Evolutionary conservation across 2,329 filamentous ascomycete species (phyloP).

Genomic region (Geosmithia morbida): DNA sequence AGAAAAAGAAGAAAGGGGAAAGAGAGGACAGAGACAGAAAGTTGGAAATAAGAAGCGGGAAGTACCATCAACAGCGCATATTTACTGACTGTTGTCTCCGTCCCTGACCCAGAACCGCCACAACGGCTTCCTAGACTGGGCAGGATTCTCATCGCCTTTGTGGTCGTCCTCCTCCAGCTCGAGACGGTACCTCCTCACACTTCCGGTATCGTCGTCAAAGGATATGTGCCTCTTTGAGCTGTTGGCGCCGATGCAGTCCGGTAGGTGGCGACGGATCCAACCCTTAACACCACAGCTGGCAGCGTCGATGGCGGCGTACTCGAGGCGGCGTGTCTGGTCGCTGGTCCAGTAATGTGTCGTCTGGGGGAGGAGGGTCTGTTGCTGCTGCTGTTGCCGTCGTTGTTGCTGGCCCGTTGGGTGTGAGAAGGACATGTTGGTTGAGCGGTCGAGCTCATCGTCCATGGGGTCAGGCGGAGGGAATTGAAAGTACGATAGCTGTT

Average conservation of each 20-base stretch:
- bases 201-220: conserved; percentile 49
- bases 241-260: conserved; percentile 40
- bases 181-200: conserved; percentile 47
- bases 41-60: neutral
- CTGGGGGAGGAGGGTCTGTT: conserved; percentile 24
- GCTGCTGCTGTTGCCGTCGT: conserved; percentile 11
- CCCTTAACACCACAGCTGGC: conserved; percentile 44
- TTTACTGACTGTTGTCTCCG: neutral
- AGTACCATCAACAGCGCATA: no score
- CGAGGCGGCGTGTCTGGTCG: conserved; percentile 44
- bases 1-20: conserved; percentile 2
- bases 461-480: conserved; percentile 29
- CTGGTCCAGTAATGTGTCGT: conserved; percentile 56
- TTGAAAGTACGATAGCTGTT: conserved; percentile 29
- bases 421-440: neutral
- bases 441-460: neutral
- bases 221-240: conserved; percentile 28
- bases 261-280: conserved; percentile 42
- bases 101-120: conserved; percentile 1
- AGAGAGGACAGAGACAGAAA: conserved; percentile 1
- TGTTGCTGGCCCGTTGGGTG: neutral
- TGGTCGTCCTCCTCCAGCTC: conserved; percentile 33
- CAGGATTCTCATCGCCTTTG: conserved; percentile 1
- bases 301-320: conserved; percentile 54
- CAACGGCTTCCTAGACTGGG: neutral